Base-by-base conservation (phyloP, 345 rosid species). In the Turritis glabra region DNA sequence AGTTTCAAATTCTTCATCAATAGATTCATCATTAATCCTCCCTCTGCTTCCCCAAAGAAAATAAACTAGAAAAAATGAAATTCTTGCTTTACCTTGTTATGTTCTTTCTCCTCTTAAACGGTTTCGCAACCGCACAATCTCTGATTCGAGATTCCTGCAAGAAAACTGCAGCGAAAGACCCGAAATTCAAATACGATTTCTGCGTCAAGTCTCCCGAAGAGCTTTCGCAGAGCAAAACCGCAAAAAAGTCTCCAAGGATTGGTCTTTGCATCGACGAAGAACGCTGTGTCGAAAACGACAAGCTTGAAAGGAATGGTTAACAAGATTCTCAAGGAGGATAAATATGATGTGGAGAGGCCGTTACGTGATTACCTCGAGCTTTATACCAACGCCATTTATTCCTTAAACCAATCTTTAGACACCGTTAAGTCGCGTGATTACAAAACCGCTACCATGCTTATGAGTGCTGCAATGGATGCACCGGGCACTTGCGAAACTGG, bases 381-480 rank as follows among this genome's bases (percentile, higher is more conserved):
- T 48, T 85, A 85, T 50, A 63, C 72, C 0, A 71, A 68, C 0
- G 85, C 80, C 10, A 37, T 5, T 1, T 52, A 71, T 7, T 14
- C 67, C 5, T 52, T 87, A 7, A 17, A 13, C 13, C 68, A 64
- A 10, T 84, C 80, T 17, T 10, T 52, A 37, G 5, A 7, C 18
- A 80, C 32, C 23, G 5, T 82, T 14, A 27, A 25, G 64, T 19
- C 48, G 4, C 56, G 52, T 23, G 80, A 79, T 61, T 83, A 79
- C 66, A 61, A 13, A 48, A 73, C 50, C 3, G 83, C 79, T 19
- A 72, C 48, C 35, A 5, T 43, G 21, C 55, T 43, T 13, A 38
- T 77, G 11, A 82, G 85, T 53, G 80, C 82, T 5, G 85, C 84
- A 19, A 69, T 83, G 85, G 84, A 70, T 70, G 70, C 84, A 8